phyloP scores from a whole-genome alignment of 1,139 yeast species.

The Geotrichum cucujoidarum region DNA sequence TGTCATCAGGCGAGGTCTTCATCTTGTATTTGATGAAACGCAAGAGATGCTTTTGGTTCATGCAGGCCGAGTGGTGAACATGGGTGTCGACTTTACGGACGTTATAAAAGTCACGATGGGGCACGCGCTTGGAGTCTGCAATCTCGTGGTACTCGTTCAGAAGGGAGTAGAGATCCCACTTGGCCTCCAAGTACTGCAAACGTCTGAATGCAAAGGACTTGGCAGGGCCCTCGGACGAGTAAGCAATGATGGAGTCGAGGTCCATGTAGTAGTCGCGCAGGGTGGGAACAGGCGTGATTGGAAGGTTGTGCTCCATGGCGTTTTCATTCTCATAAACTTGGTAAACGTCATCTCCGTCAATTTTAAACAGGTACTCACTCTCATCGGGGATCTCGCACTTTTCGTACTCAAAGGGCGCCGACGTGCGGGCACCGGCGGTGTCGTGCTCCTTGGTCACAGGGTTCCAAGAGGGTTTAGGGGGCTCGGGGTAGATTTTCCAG shows the following conservation, averaged over 20 bases:
- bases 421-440: constrained; percentile 12
- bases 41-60: constrained; percentile 94
- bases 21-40: constrained; percentile 91
- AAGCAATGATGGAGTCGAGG: constrained; percentile 59
- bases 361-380: constrained; percentile 46
- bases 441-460: constrained; percentile 42
- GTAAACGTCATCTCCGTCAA: constrained; percentile 62
- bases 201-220: constrained; percentile 94
- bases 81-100: constrained; percentile 98
- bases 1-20: constrained; percentile 74
- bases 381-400: constrained; percentile 63
- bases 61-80: constrained; percentile 97
- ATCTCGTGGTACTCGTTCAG: constrained; percentile 91
- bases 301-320: constrained; percentile 30
- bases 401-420: constrained; percentile 53
- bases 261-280: constrained; percentile 80
- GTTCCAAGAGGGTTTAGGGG: constrained; percentile 90
- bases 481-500: constrained; percentile 88
- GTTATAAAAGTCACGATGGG: constrained; percentile 95
- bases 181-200: constrained; percentile 88
- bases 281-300: constrained; percentile 60
- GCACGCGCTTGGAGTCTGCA: constrained; percentile 73
- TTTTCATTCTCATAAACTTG: constrained; percentile 49
- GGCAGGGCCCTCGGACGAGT: constrained; percentile 94
- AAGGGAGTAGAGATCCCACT: constrained; percentile 86